These are phyloP conservation scores for Nowakowskiella sp. DNA, from an alignment of 192 early-diverging fungal genomes.

Conservation along the genomic window DNA sequence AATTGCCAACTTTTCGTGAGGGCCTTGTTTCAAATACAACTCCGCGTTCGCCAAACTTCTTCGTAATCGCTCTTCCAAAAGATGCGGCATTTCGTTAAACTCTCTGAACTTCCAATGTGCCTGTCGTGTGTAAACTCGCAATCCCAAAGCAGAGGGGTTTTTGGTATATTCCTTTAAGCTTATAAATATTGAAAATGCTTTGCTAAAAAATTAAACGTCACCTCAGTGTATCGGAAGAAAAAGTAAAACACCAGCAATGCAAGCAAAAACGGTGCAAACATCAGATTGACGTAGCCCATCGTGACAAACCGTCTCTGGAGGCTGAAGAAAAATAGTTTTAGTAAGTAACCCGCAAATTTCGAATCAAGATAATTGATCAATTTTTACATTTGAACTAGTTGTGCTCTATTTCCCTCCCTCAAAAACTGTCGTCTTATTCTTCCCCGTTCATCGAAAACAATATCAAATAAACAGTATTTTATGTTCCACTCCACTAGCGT, in stretches of 20 bases:
- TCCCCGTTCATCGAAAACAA: constrained; percentile 84
- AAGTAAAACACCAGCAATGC: constrained; percentile 71
- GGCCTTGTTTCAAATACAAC: constrained; percentile 84
- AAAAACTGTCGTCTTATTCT: constrained; percentile 73
- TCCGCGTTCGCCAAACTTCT: constrained; percentile 64
- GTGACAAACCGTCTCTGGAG: constrained; percentile 68
- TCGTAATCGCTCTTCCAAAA: constrained; percentile 70
- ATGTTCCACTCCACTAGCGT: constrained; percentile 89
- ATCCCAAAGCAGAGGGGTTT: constrained; percentile 73
- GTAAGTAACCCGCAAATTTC: constrained; percentile 5
- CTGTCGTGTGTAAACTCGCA: constrained; percentile 74
- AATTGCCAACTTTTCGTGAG: constrained; percentile 69
- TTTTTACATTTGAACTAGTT: constrained; percentile 18
- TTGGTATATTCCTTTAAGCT: constrained; percentile 59
- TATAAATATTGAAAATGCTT: constrained; percentile 4
- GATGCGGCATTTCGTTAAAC: constrained; percentile 95
- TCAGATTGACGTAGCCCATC: constrained; percentile 77
- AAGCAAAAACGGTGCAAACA: constrained; percentile 83
- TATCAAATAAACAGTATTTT: constrained; percentile 72
- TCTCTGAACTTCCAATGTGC: constrained; percentile 93
- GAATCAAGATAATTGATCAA: constrained; percentile 37
- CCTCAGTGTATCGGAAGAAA: constrained; percentile 92
- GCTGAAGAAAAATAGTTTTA: constrained; percentile 4
- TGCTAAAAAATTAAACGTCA: constrained; percentile 21
- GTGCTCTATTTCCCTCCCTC: constrained; percentile 55